These are phyloP conservation scores for Mycocentrospora acerina DNA, from an alignment of 2,329 filamentous ascomycete species.

Conservation along the genomic window DNA sequence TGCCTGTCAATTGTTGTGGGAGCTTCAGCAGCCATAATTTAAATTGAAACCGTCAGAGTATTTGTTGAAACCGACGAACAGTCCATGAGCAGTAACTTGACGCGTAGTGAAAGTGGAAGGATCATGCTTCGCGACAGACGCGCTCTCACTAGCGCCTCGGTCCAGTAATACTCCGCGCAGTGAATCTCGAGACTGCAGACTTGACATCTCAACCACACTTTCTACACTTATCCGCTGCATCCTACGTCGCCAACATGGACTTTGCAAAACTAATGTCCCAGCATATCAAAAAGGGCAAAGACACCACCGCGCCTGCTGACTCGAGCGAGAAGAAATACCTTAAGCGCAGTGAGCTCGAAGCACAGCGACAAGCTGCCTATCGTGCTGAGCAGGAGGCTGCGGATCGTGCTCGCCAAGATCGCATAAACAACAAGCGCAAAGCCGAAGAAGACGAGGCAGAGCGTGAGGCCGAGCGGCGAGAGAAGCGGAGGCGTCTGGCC, in stretches of 20 bases:
- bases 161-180: constrained; percentile 7
- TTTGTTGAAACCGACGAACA: neutral
- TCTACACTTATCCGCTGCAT: neutral
- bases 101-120: constrained; percentile 4
- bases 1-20: constrained; percentile 61
- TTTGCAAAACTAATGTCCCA: constrained; percentile 92
- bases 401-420: constrained; percentile 70
- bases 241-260: constrained; percentile 65
- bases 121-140: too few relatives aligned
- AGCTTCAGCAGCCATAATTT: constrained; percentile 34
- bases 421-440: constrained; percentile 77
- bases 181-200: constrained; percentile 9
- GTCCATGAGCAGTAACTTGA: constrained; percentile 3
- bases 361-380: constrained; percentile 77
- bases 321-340: constrained; percentile 65
- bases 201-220: constrained; percentile 4
- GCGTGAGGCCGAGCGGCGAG: constrained; percentile 69
- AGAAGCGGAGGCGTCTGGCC: constrained; percentile 78
- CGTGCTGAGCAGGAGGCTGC: constrained; percentile 75
- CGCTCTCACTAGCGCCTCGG: constrained; percentile 20
- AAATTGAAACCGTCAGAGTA: too few relatives aligned
- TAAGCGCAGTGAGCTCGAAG: constrained; percentile 83
- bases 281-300: constrained; percentile 82
- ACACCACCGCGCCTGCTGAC: constrained; percentile 41
- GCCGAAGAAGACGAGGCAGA: constrained; percentile 81